Conservation (phyloP, 2,329 filamentous ascomycete species). For the Helminthosporium solani region DNA sequence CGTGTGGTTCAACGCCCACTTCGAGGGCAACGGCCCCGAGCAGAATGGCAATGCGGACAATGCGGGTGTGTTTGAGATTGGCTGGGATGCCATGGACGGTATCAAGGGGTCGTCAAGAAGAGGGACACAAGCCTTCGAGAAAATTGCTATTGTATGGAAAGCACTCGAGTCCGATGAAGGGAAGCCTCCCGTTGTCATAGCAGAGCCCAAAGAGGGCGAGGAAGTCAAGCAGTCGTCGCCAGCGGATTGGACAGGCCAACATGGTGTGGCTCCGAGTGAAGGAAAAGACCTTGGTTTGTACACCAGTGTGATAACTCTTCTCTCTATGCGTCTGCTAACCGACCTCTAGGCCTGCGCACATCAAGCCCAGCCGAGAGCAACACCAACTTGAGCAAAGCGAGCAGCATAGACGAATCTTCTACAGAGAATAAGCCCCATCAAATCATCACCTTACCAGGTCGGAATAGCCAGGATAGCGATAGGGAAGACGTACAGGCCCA, state of each 20-base stretch:
- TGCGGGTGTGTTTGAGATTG: slow-evolving; percentile 69
- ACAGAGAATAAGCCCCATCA: slow-evolving; percentile 17
- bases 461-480: slow-evolving; percentile 36
- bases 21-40: slow-evolving; percentile 79
- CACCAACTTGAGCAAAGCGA: slow-evolving; percentile 69
- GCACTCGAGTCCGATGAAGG: slow-evolving; percentile 38
- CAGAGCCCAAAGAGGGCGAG: slow-evolving; percentile 65
- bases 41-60: slow-evolving; percentile 64
- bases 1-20: slow-evolving; percentile 95
- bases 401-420: slow-evolving; percentile 59
- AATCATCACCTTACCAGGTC: slow-evolving; percentile 27
- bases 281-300: slow-evolving; percentile 63
- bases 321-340: not conserved
- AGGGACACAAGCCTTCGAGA: slow-evolving; percentile 78
- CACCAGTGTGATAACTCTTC: not conserved
- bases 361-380: slow-evolving; percentile 61
- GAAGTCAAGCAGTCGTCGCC: slow-evolving; percentile 68
- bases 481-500: slow-evolving; percentile 45
- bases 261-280: slow-evolving; percentile 43
- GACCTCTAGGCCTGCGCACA: slow-evolving; percentile 50
- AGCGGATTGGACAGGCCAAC: slow-evolving; percentile 72
- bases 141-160: slow-evolving; percentile 82
- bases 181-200: slow-evolving; percentile 52
- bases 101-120: slow-evolving; percentile 87
- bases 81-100: slow-evolving; percentile 84